Conservation (phyloP, 345 rosid genomes). For the Acer negundo region DNA sequence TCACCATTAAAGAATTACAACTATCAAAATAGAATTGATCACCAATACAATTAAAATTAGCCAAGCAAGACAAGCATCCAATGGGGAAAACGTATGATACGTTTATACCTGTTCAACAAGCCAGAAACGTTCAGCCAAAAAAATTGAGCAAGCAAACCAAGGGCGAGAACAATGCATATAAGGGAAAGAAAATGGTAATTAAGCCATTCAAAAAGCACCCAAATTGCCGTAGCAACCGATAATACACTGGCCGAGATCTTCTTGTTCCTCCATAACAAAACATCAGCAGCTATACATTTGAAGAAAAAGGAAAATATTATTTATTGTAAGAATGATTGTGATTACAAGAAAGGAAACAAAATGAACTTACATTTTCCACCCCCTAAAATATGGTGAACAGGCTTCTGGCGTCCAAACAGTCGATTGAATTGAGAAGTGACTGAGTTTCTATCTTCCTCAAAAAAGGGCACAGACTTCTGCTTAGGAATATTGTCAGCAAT, state of each 20-base stretch:
- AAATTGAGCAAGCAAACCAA: conserved; percentile 86
- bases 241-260: conserved; percentile 81
- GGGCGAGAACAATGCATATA: conserved; percentile 57
- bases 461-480: conserved; percentile 60
- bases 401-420: conserved; percentile 80
- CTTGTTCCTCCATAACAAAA: conserved; percentile 94
- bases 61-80: not conserved
- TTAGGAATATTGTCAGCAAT: conserved; percentile 58
- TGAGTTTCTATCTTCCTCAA: conserved; percentile 54
- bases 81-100: not conserved
- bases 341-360: conserved; percentile 4
- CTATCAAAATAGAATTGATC: not conserved
- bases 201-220: conserved; percentile 96
- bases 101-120: conserved; percentile 56
- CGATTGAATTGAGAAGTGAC: conserved; percentile 62
- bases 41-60: not conserved
- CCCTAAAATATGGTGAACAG: conserved; percentile 74
- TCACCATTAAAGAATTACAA: conserved; percentile 10
- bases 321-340: not conserved
- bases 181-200: conserved; percentile 81
- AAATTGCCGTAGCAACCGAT: conserved; percentile 67
- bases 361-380: conserved; percentile 80
- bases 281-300: conserved; percentile 87
- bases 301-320: conserved; percentile 9
- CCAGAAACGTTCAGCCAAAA: conserved; percentile 81